Evolutionary conservation across 108 stramenopile genomes (phyloP).

Genomic region (Halocafeteria seosinensis): DNA sequence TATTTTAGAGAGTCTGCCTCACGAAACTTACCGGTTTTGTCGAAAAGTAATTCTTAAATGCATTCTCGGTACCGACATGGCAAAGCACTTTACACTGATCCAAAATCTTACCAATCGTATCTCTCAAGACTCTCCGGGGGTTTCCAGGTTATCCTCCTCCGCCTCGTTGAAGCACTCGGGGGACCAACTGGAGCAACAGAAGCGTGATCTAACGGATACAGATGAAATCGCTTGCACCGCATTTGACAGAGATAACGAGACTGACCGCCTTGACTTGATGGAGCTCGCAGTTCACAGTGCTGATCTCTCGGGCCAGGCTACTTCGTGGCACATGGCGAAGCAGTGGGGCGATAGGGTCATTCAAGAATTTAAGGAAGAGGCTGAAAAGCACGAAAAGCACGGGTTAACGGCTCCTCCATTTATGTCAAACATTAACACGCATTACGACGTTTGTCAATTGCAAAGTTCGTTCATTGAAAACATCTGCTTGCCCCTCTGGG

Average conservation of each 20-base stretch:
- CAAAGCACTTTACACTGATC: constrained; percentile 21
- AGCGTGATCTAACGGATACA: not conserved
- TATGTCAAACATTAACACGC: constrained; percentile 30
- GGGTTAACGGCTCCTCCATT: constrained; percentile 29
- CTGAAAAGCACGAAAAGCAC: constrained; percentile 16
- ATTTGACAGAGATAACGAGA: constrained; percentile 5
- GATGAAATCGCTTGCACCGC: too few species aligned
- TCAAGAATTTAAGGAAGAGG: constrained; percentile 29
- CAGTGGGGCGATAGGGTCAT: constrained; percentile 33
- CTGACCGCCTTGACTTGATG: constrained; percentile 19
- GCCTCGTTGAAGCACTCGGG: not conserved
- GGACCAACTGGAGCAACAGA: not conserved
- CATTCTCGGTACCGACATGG: constrained; percentile 31
- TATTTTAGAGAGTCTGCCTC: constrained; percentile 19
- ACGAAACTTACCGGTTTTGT: constrained; percentile 19
- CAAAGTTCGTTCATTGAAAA: constrained; percentile 39
- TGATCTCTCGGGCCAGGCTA: constrained; percentile 28
- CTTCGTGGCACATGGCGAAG: constrained; percentile 27
- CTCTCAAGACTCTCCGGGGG: constrained; percentile 7
- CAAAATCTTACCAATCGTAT: constrained; percentile 11
- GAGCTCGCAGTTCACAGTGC: constrained; percentile 23
- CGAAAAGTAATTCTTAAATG: constrained; percentile 22
- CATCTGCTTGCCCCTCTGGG: constrained; percentile 33
- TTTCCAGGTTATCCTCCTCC: not conserved
- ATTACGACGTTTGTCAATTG: constrained; percentile 18